These are phyloP conservation scores for Erodium moschatum DNA, from an alignment of 441 rosid species.

Conservation along the genomic window DNA sequence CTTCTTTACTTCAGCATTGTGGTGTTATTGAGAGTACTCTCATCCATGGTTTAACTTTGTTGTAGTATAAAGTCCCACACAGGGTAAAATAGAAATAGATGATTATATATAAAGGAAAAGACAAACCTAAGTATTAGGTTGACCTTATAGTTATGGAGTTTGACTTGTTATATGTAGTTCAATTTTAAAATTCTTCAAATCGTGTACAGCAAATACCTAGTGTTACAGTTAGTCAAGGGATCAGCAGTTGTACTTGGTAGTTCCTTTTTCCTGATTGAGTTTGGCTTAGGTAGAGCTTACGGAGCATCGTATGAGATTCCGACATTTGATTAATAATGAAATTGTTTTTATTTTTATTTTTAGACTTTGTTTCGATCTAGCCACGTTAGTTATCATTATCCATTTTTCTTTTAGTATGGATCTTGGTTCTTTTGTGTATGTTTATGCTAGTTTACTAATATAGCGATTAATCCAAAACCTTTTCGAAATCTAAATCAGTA, in stretches of 20 bases:
- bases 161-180: background rate
- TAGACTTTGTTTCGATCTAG: background rate
- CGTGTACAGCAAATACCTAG: background rate
- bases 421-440: background rate
- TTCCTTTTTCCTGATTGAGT: background rate
- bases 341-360: background rate
- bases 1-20: background rate
- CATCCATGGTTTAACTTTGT: too few species aligned
- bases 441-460: background rate
- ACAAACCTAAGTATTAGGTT: background rate
- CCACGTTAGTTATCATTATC: background rate
- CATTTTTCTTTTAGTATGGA: background rate
- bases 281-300: background rate
- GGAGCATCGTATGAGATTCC: background rate
- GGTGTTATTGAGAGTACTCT: background rate
- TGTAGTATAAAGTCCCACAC: background rate
- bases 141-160: background rate
- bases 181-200: background rate
- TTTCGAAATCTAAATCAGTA: background rate
- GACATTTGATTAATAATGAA: background rate
- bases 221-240: background rate
- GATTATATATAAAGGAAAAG: background rate
- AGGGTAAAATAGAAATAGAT: background rate
- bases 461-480: background rate
- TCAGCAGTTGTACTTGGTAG: too few species aligned